Base-by-base conservation (phyloP, 768 basidiomycete species). In the Amylocystis lapponica region DNA sequence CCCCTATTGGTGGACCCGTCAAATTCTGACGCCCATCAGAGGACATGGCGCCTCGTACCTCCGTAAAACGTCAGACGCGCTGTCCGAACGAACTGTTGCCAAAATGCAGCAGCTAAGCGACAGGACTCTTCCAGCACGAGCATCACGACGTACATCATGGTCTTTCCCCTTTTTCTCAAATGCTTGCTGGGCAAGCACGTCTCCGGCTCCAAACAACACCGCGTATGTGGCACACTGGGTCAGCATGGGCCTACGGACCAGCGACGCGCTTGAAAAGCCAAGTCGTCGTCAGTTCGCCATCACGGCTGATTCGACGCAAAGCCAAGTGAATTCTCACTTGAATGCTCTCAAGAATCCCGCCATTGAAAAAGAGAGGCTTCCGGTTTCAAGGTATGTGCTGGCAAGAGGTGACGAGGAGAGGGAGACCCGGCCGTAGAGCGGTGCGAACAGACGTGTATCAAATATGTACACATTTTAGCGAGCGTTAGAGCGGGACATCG, bases 111-210 rank as follows among this genome's bases (percentile, higher is more conserved):
- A n/a, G n/a, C n/a, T 32, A 31, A 4, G n/a, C 10, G 19, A 13
- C 19, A 30, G 27, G n/a, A 46, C 20, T 17, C n/a, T 16, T 35
- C 5, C 20, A 20, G 41, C 19, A 36, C 17, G 27, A 27, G 21
- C 21, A 41, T 50, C 35, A 19, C 13, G 19, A 70, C 79, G 51
- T 50, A 87, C 86, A 51, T 96, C 91, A 56, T 95, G 91, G 2
- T 81, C 61, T 41, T 56, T 67, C 5, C 89, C 87, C 50, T 69
- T 76, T 54, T 69, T 70, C 57, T 94, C 93, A 16, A 94, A 75
- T 1, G 67, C 75, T 62, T 95, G 93, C 63, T 96, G 92, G 0
- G 92, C 92, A 32, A 94, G 74, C 1, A 92, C 54, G 57, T 91
- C 89, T 17, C 86, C 87, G 5, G 74, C 68, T 33, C 84, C 81